Percentiles rank a stretch among this genome's conserved stretches.
These are phyloP conservation scores for Metarhizium sp. DNA, from an alignment of 2,329 filamentous ascomycete genomes.

Conservation along the genomic window DNA sequence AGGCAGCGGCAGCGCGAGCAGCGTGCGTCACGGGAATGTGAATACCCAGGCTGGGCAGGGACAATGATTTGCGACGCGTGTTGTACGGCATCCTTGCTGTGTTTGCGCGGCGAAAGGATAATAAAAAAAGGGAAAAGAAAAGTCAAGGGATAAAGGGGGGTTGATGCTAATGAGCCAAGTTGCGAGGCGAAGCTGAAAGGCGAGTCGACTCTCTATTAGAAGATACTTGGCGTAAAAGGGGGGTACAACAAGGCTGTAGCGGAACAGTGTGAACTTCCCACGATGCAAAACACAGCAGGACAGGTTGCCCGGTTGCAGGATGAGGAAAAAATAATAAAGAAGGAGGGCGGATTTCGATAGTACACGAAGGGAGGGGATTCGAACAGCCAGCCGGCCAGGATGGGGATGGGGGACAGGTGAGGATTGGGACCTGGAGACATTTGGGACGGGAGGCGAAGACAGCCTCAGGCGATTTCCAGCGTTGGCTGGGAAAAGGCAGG, in stretches of 20 bases:
- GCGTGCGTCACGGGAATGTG: constrained; percentile 64
- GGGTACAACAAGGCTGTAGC: constrained; percentile 1
- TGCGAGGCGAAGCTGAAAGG: constrained; percentile 8
- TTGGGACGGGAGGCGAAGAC: constrained; percentile 8
- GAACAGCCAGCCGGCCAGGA: not conserved
- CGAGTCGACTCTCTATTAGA: not conserved
- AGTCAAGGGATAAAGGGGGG: not conserved
- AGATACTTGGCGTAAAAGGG: constrained; percentile 6
- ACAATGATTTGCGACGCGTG: constrained; percentile 91
- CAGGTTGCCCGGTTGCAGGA: not conserved
- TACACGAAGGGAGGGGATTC: constrained; percentile 3
- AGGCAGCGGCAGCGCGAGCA: constrained; percentile 40
- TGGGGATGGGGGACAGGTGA: constrained; percentile 6
- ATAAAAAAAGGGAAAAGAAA: not conserved
- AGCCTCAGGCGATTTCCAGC: constrained; percentile 15
- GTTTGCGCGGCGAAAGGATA: not conserved
- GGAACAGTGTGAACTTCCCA: not conserved
- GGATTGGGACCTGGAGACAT: constrained; percentile 8
- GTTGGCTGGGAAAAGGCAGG: constrained; percentile 15
- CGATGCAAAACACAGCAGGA: not conserved
- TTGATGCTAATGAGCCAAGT: not conserved
- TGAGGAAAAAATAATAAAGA: not conserved
- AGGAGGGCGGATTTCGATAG: not conserved
- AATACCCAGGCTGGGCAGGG: constrained; percentile 85
- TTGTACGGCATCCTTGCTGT: constrained; percentile 72